Base-by-base conservation (phyloP, 371 early-diverging fungal genomes). In the Mucor lusitanicus region DNA sequence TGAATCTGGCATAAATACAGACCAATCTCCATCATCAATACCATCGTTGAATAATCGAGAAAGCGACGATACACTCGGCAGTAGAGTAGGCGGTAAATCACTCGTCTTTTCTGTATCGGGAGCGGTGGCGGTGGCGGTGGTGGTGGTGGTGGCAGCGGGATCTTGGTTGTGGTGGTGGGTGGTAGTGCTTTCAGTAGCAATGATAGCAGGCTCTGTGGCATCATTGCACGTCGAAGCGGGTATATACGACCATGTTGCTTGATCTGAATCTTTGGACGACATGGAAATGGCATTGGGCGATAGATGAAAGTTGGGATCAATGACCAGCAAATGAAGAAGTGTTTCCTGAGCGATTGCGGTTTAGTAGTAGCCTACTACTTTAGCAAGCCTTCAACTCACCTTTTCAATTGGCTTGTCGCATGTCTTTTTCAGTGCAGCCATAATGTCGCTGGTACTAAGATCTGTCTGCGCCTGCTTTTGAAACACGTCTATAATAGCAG, bases 241-340 rank as follows among this genome's bases (percentile, higher is more conserved):
- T 3, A 15, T 13, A 27, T 61, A 35, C 15, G 58, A 53, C 72
- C 72, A 72, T 58, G 57, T 56, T 3, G 35, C 65, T 27, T 6
- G 27, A 60, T 72, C 72, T 3, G 72, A 64, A 23, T 68, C 57
- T 46, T 63, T 64, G n/a, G 53, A 59, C 15, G 72, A 64, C 39
- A 64, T 63, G 35, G 57, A 33, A 25, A 67, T 50, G 8, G 68
- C 61, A 23, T 32, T 32, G 6, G 65, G 58, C n/a, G 53, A 56
- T 56, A 79, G 23, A 27, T 64, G 70, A 30, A 76, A 76, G 13
- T 48, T 59, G 13, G 64, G 48, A 63, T 68, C 68, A 19, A 74
- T 19, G 3, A 77, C 73, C 12, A 79, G 64, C 27, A 71, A 60
- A 58, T 73, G 71, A 13, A 79, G 25, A 1, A 79, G 15, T 13